phyloP scores from a whole-genome alignment of 2,329 filamentous ascomycete genomes.

The Passalora sequoiae region DNA sequence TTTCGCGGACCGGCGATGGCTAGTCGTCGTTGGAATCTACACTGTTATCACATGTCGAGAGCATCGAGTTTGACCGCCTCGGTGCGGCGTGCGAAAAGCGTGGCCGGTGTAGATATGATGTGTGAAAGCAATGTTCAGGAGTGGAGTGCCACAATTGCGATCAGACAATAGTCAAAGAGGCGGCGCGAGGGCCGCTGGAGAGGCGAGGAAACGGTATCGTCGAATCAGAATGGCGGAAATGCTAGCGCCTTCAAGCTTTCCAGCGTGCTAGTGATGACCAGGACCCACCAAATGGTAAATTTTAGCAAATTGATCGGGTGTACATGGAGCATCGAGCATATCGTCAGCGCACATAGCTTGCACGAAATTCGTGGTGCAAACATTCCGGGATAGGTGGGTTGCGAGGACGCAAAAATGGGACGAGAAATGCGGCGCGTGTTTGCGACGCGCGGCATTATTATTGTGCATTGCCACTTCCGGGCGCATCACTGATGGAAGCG shows the following conservation, averaged over 20 bases:
- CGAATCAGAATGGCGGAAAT: background rate
- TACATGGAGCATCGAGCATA: too few relatives aligned
- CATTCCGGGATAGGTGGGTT: background rate
- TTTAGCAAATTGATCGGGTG: background rate
- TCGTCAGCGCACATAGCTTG: too few relatives aligned
- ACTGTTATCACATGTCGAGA: too few relatives aligned
- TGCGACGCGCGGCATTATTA: background rate
- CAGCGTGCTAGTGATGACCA: background rate
- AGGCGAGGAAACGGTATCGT: background rate
- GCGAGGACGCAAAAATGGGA: background rate
- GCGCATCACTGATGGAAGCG: background rate
- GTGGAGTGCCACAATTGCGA: constrained; percentile 1
- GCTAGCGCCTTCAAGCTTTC: background rate
- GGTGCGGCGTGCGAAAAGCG: background rate
- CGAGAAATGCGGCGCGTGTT: background rate
- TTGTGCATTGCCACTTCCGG: background rate
- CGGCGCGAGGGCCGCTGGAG: background rate
- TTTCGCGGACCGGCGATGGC: too few relatives aligned
- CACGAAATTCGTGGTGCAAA: background rate
- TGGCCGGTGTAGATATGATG: background rate
- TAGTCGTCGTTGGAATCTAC: too few relatives aligned
- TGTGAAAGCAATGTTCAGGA: background rate
- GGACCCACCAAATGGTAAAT: background rate
- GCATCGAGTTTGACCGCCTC: background rate
- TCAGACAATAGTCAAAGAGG: background rate